Evolutionary conservation across 345 rosid genomes (phyloP), one percentile per base, ranked within the genome.

Genomic region (Iberis pinnata): DNA sequence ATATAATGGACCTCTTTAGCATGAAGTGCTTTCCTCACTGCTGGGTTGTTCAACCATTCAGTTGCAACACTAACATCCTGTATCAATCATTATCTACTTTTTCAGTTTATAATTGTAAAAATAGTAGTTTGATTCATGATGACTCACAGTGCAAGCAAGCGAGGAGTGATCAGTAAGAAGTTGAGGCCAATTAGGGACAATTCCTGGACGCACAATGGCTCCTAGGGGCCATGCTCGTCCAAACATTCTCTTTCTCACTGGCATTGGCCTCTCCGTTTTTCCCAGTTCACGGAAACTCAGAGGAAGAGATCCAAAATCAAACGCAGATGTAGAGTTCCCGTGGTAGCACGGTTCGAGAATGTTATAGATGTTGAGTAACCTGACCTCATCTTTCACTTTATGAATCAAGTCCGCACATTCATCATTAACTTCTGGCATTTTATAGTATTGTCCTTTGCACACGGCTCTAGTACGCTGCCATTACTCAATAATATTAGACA

Each of bases 211-310:
- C n/a, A 84, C 95, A 44, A 78, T 70, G 60, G 84, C 81, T 58
- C 88, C 73, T 26, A 87, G 20, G 19, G 98, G 98, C 98, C 98
- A 87, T 6, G 95, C 86, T 10, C 90, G 95, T 49, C 97, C 94
- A 58, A 83, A 89, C 83, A 89, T 78, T 72, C 95, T 82, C 49
- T 63, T 80, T 27, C 89, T 68, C 51, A 86, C 95, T 27, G 82
- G 76, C 53, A 80, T 61, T 68, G 87, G 79, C 70, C 65, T 68
- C 54, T 87, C 78, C 10, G 87, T 84, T 47, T 55, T 19, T 39
- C 71, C 82, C 38, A 86, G 43, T 32, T 24, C 24, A 55, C 53
- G 70, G 74, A 82, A 77, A 76, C 84, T 90, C 33, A 83, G 64
- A 31, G 96, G 96, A 42, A 87, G 61, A 6, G 53, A 53, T 20